Base-by-base conservation (phyloP, 495 filamentous ascomycete species). In the Bacidia rubella region DNA sequence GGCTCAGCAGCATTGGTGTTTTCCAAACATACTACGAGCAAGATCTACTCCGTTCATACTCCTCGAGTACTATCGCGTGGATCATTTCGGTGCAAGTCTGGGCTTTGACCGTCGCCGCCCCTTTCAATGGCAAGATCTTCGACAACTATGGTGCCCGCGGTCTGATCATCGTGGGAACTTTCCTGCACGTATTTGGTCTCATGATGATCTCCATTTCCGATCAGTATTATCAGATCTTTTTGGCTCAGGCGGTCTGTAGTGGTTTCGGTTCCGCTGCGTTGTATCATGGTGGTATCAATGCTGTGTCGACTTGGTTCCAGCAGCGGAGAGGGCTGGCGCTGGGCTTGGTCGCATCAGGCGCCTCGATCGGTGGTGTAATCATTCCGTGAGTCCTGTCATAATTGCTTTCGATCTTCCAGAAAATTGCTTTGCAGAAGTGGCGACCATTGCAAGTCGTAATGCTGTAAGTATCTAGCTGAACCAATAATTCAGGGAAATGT, bases 11-110 rank as follows among this genome's bases (percentile, higher is more conserved):
- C 35, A 82, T 83, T 46, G 81, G 81, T 10, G 61, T 77, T 12
- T 85, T 83, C 55, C 64, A 80, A 54, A 65, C 74, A 17, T 81
- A 83, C 66, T 85, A 83, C 61, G 47, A 68, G n/a, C 55, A 57
- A 2, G 58, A 72, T 38, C 70, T 75, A 38, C 70, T 86, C 1
- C 51, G 60, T 1, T 55, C 65, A 15, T 55, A 74, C 19, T 63
- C 72, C 0, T 58, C 71, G 24, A 77, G 74, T 39, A 63, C 71
- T 4, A 70, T 84, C 23, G 70, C 78, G 42, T 84, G 80, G 81
- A 71, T 85, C 11, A 78, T n/a, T 10, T 39, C 35, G 1, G 53
- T 80, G 5, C 56, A 58, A 15, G 64, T 67, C 0, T 71, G 72
- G 50, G 64, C 68, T 39, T 56, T 73, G 11, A 71, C 69, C 20